Evolutionary conservation across 1,284 basidiomycete genomes (phyloP).

Genomic region (Ganoderma boninense): DNA sequence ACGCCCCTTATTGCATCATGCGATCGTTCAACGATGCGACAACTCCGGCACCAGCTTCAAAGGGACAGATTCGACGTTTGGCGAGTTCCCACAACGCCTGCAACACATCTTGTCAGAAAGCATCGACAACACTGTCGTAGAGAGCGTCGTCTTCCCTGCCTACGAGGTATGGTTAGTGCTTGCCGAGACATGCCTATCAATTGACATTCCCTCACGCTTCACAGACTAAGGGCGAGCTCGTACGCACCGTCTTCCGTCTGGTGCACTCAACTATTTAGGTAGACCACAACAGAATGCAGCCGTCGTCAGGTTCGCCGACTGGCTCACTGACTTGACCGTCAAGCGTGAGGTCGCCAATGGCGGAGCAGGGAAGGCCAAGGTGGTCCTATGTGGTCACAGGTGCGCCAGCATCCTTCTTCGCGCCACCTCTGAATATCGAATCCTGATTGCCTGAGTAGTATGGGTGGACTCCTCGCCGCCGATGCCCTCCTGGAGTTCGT

Average conservation of each 20-base stretch:
- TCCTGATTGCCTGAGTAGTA: slow-evolving; percentile 55
- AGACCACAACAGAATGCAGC: slow-evolving; percentile 69
- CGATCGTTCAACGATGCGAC: slow-evolving; percentile 6
- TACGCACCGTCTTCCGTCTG: slow-evolving; percentile 48
- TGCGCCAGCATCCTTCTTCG: slow-evolving; percentile 37
- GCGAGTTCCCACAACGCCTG: slow-evolving; percentile 78
- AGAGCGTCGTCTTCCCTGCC: slow-evolving; percentile 86
- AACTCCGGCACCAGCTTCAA: slow-evolving; percentile 59
- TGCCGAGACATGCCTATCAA: slow-evolving; percentile 17
- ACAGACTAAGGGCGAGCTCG: slow-evolving; percentile 88
- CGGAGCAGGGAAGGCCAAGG: slow-evolving; percentile 81
- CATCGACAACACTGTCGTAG: slow-evolving; percentile 61
- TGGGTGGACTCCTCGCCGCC: slow-evolving; percentile 90
- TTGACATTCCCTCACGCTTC: background rate
- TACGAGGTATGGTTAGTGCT: slow-evolving; percentile 73
- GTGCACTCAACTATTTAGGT: slow-evolving; percentile 11
- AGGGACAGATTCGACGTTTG: slow-evolving; percentile 83
- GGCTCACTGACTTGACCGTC: slow-evolving; percentile 85
- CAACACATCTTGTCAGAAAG: slow-evolving; percentile 77
- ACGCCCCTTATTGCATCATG: slow-evolving; percentile 7
- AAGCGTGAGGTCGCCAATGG: slow-evolving; percentile 78
- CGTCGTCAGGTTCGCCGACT: slow-evolving; percentile 85
- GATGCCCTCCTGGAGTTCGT: slow-evolving; percentile 85
- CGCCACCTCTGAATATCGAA: background rate
- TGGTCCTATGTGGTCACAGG: slow-evolving; percentile 94